A percentile compares a stretch with the other conserved stretches of the same genome.
phyloP scores from a whole-genome alignment of 768 basidiomycete species.

The Tubosaeta brunneosetosa region DNA sequence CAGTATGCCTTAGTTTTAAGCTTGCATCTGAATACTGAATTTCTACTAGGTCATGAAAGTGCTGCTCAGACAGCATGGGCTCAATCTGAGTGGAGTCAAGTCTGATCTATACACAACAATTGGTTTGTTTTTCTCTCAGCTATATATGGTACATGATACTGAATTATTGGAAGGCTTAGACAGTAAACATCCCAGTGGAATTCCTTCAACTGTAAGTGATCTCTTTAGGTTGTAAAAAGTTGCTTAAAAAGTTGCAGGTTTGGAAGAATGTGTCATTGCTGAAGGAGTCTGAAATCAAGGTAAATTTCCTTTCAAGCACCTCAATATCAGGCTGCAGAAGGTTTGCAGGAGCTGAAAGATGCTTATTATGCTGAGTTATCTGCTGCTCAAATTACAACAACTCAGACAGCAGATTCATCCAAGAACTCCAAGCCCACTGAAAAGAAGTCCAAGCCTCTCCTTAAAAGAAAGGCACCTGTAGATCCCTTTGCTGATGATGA shows the following conservation, averaged over 20 bases:
- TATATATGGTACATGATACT: not conserved
- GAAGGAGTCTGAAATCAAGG: constrained; percentile 60
- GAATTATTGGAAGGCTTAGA: constrained; percentile 51
- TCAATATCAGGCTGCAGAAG: not conserved
- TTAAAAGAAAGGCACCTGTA: constrained; percentile 39
- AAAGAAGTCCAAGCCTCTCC: constrained; percentile 39
- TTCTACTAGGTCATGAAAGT: constrained; percentile 56
- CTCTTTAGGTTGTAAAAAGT: not conserved
- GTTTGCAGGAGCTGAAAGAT: constrained; percentile 54
- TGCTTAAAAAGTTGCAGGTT: constrained; percentile 36
- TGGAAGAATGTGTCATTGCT: constrained; percentile 65
- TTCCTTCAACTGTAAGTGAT: constrained; percentile 58
- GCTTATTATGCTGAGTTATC: constrained; percentile 50
- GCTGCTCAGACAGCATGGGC: constrained; percentile 59
- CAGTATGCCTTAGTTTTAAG: constrained; percentile 33
- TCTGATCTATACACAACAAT: constrained; percentile 63
- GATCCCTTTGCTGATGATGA: constrained; percentile 57
- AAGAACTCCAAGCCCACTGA: constrained; percentile 15
- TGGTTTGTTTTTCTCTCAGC: constrained; percentile 33
- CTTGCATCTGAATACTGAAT: not conserved
- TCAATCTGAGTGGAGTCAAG: constrained; percentile 65
- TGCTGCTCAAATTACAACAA: constrained; percentile 24
- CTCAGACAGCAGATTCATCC: constrained; percentile 17
- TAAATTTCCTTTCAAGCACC: constrained; percentile 16
- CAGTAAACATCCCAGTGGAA: constrained; percentile 72